phyloP scores from a whole-genome alignment of 352 stramenopile species.

The Globisporangium alternatum region DNA sequence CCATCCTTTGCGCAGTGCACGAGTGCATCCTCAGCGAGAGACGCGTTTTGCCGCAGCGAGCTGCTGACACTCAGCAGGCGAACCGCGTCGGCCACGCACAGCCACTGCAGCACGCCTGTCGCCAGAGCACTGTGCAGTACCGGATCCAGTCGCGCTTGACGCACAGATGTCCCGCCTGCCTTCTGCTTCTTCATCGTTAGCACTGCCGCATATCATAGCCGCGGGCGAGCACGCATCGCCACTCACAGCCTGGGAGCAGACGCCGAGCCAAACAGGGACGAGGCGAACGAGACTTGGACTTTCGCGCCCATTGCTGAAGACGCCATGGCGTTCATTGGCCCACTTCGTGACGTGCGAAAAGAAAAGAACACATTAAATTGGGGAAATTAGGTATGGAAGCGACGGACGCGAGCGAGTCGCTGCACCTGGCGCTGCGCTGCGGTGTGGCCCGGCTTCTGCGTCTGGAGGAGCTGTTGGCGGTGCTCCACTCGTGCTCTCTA shows the following conservation, averaged over 20 bases:
- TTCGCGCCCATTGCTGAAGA: too few relatives aligned
- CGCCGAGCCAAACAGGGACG: neutral
- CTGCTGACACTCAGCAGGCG: neutral
- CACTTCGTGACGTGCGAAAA: too few relatives aligned
- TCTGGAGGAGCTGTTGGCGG: slow-evolving; percentile 4
- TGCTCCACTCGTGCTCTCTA: slow-evolving; percentile 1
- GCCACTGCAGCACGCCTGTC: slow-evolving; percentile 4
- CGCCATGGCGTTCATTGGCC: too few relatives aligned
- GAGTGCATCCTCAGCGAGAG: neutral
- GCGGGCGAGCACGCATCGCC: too few relatives aligned
- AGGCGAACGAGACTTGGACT: too few relatives aligned
- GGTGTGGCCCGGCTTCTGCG: neutral
- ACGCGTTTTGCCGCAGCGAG: neutral
- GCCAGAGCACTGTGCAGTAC: neutral
- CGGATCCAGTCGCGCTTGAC: neutral
- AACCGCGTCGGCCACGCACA: slow-evolving; percentile 5
- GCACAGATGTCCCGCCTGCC: neutral
- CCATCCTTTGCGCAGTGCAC: slow-evolving; percentile 5
- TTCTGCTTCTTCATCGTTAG: slow-evolving; percentile 8
- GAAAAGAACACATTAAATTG: too few relatives aligned
- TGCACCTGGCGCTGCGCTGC: slow-evolving; percentile 6
- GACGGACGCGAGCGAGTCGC: neutral
- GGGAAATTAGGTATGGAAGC: too few relatives aligned
- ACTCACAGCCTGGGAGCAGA: neutral
- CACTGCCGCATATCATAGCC: neutral